phyloP scores from a whole-genome alignment of 176 grass and related monocot species.

The Bonia amplexicaulis region DNA sequence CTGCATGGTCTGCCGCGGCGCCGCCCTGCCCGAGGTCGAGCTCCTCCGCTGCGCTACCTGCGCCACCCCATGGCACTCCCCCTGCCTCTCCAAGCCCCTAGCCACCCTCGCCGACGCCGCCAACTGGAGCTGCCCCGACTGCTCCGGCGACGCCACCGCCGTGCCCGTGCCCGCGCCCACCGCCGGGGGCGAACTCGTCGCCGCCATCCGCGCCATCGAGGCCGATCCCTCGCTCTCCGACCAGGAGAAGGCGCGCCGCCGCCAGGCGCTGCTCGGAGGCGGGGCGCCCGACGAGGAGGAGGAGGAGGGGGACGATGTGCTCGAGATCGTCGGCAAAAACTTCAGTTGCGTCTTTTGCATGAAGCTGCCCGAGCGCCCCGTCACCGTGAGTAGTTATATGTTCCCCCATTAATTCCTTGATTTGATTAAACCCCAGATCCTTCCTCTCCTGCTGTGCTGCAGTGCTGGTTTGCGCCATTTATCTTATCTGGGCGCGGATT shows the following conservation, averaged over 20 bases:
- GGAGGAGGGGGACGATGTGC: constrained; percentile 17
- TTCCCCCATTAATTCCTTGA: not conserved
- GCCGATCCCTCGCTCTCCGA: constrained; percentile 53
- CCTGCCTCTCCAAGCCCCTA: constrained; percentile 60
- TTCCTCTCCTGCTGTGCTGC: too few relatives aligned
- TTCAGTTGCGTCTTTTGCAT: constrained; percentile 86
- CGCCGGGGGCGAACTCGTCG: constrained; percentile 28
- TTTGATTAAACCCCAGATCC: too few relatives aligned
- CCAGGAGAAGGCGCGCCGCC: constrained; percentile 59
- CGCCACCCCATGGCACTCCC: constrained; percentile 80
- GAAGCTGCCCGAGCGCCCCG: constrained; percentile 84
- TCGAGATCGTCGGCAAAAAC: constrained; percentile 50
- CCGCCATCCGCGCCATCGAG: constrained; percentile 72
- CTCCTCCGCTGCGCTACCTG: constrained; percentile 63
- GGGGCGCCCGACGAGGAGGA: not conserved
- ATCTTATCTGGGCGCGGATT: too few relatives aligned
- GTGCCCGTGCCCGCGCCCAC: not conserved
- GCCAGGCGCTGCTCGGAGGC: constrained; percentile 66
- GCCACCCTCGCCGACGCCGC: constrained; percentile 47
- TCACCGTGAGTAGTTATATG: constrained; percentile 47
- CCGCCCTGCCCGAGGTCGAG: constrained; percentile 45
- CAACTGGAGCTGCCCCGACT: constrained; percentile 81
- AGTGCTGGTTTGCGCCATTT: too few relatives aligned
- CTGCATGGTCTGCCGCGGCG: constrained; percentile 69
- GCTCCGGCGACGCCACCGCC: constrained; percentile 16